Base-by-base conservation (phyloP, 164 flowering plant species). In the Malania oleifera region DNA sequence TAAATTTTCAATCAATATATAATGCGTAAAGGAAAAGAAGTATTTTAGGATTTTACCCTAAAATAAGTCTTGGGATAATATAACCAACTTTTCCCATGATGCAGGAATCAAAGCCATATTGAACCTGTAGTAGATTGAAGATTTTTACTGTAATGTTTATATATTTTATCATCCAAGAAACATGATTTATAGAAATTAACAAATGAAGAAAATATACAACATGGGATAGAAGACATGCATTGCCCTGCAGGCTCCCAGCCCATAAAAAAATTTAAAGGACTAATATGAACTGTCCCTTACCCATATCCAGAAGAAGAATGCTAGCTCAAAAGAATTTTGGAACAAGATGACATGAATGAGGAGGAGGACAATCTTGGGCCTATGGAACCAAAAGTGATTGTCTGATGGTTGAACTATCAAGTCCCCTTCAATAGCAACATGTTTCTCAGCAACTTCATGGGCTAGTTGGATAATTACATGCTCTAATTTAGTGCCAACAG, bases 71-170 rank as follows among this genome's bases (percentile, higher is more conserved):
- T 24, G 91, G 80, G 41, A 86, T 56, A 54, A 86, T 75, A 60
- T 45, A 82, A 22, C 72, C 72, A 28, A 75, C 29, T 57, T 70
- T 62, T 51, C 82, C 96, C 80, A 86, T 79, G 40, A 89, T 86
- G 81, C 91, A 86, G 11, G 91, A 84, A 25, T 63, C 53, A 35
- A 79, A 75, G 12, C 84, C 83, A 48, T 73, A 89, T 29, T 73
- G 72, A 25, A 57, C 51, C 82, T 78, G 60, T 29, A 44, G 23
- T n/a, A 54, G 39, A 12, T 61, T 63, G 3, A 57, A 31, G 35
- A 31, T 31, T 31, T n/a, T n/a, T n/a, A n/a, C n/a, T n/a, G n/a
- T n/a, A n/a, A n/a, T n/a, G n/a, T n/a, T n/a, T n/a, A n/a, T n/a
- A n/a, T n/a, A n/a, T n/a, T n/a, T n/a, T n/a, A n/a, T n/a, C n/a